phyloP scores from a whole-genome alignment of 2,329 filamentous ascomycete species.

The Thermoascus crustaceus region DNA sequence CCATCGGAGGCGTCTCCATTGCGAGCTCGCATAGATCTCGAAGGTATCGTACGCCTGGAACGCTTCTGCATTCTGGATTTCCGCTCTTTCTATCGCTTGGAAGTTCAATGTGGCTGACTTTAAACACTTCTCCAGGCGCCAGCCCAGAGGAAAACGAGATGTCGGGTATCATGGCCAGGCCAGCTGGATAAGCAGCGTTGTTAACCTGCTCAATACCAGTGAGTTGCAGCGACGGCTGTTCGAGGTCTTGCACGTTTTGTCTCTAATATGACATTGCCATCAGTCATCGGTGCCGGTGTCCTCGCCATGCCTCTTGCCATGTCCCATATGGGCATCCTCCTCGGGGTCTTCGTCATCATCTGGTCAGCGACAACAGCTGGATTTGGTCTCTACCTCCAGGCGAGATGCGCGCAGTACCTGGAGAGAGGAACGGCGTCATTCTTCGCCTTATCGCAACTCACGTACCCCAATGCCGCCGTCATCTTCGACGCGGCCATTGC shows the following conservation, averaged over 20 bases:
- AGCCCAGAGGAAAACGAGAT: conserved; percentile 57
- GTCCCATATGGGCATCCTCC: conserved; percentile 86
- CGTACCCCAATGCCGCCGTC: conserved; percentile 91
- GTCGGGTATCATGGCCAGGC: conserved; percentile 64
- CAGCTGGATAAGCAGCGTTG: conserved; percentile 80
- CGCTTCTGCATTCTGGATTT: background rate
- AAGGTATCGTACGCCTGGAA: conserved; percentile 17
- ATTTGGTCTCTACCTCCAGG: conserved; percentile 91
- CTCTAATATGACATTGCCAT: background rate
- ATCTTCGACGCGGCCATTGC: conserved; percentile 94
- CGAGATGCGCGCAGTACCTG: conserved; percentile 84
- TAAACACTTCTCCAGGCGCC: conserved; percentile 17
- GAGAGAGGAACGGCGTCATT: conserved; percentile 85
- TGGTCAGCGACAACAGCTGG: conserved; percentile 86
- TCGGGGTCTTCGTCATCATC: conserved; percentile 74
- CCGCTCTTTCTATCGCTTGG: background rate
- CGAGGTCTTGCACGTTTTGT: background rate
- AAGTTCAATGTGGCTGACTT: conserved; percentile 4
- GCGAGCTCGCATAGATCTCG: conserved; percentile 19
- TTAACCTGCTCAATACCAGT: conserved; percentile 97
- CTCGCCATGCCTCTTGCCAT: conserved; percentile 93
- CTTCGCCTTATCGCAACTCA: conserved; percentile 93
- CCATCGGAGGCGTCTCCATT: conserved; percentile 18
- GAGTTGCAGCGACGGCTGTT: conserved; percentile 14
- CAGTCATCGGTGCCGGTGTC: conserved; percentile 87